Evolutionary conservation across 75 land plant species (phyloP), one percentile per base, ranked within the genome.

Genomic region (Isoetes taiwanensis): DNA sequence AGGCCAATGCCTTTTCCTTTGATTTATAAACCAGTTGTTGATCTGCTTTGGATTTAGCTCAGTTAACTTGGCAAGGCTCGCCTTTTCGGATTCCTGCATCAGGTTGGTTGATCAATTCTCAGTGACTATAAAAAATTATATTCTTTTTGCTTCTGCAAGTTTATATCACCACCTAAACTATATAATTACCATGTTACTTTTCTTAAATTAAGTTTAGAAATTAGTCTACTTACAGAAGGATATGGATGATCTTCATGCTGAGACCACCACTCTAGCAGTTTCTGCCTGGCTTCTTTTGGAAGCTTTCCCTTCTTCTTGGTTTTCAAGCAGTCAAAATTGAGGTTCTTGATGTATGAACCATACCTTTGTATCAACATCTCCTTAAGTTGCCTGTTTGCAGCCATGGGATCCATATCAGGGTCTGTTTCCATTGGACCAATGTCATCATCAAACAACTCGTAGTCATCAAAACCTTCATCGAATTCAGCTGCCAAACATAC

Each of bases 241-340:
- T 46, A 46, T 16, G 50, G 50, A 5, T n/a, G 16, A 6, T 46
- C n/a, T 16, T 19, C 5, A 46, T 46, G 50, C 5, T 5, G 8
- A 3, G 16, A 6, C 50, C 50, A 46, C 50, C 50, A 46, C 6
- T 46, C 50, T 19, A 6, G 25, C 50, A 46, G 50, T 23, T 46
- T 46, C 50, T 46, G 12, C 12, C 12, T 46, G 12, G 50, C 5
- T 5, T 46, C 12, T n/a, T 46, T 46, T 16, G 50, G 50, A 19
- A 46, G 50, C 50, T 46, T 46, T 16, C 50, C 50, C n/a, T 46
- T 46, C 16, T 46, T 46, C 50, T 46, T 46, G 8, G 16, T 46
- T 23, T 46, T 46, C 12, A 46, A 23, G 25, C 4, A 8, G 21
- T 46, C 50, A 19, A 19, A 23, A 6, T 6, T 46, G 6, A 46